Evolutionary conservation across 495 filamentous ascomycete species (phyloP).

Genomic region (Sordaria brevicollis): DNA sequence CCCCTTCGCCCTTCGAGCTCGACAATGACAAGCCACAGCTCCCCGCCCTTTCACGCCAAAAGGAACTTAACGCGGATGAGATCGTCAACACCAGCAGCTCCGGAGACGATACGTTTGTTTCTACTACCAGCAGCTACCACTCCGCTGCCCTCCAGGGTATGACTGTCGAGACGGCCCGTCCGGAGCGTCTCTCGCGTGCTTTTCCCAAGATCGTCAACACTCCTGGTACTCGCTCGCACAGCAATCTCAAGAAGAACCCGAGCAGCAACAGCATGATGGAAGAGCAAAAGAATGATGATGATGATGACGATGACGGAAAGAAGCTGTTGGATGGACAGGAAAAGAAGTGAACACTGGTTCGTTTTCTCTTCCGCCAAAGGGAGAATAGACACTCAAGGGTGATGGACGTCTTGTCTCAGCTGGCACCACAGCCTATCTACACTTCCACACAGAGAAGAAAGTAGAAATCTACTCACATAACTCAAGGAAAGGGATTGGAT

Average conservation of each 20-base stretch:
- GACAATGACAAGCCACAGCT: background rate
- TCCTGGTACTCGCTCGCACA: too few relatives aligned
- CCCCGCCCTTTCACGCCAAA: background rate
- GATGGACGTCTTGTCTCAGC: too few relatives aligned
- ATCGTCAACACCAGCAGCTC: background rate
- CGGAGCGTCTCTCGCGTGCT: conserved; percentile 7
- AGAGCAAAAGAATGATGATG: background rate
- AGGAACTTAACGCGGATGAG: background rate
- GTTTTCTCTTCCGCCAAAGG: background rate
- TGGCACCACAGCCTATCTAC: too few relatives aligned
- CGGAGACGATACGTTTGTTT: background rate
- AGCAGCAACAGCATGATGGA: background rate
- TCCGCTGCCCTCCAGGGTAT: background rate
- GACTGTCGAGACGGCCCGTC: background rate
- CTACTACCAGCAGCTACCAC: background rate
- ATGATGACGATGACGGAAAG: background rate
- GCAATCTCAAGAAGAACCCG: background rate
- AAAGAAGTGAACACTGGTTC: background rate
- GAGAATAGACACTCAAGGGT: background rate
- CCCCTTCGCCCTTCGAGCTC: background rate
- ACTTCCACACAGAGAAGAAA: too few relatives aligned
- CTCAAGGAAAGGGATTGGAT: too few relatives aligned
- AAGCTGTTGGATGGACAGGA: background rate
- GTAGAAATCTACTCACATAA: too few relatives aligned
- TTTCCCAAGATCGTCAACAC: conserved; percentile 8